Evolutionary conservation across 163 green algal genomes (phyloP).

Genomic region (Scenedesmus sp.): DNA sequence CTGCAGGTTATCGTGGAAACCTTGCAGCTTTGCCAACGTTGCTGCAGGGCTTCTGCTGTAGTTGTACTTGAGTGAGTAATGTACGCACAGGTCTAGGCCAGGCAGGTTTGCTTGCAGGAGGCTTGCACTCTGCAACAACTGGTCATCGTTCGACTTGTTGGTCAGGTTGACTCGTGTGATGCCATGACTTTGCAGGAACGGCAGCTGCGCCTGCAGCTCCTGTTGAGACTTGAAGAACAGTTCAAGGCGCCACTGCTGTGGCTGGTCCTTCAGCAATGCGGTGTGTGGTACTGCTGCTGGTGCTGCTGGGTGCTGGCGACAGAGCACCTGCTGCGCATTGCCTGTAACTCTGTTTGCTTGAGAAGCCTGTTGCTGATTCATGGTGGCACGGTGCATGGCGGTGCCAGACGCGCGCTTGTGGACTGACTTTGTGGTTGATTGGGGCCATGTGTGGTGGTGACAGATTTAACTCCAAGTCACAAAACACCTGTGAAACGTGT

Average conservation of each 20-base stretch:
- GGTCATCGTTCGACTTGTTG: slow-evolving; percentile 64
- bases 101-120: slow-evolving; percentile 4
- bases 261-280: background rate
- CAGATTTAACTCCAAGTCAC: too few species aligned
- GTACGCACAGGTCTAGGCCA: slow-evolving; percentile 1
- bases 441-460: background rate
- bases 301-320: background rate
- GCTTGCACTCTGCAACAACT: slow-evolving; percentile 30
- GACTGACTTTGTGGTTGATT: background rate
- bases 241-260: slow-evolving; percentile 30
- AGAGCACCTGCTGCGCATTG: background rate
- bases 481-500: background rate
- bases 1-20: background rate
- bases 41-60: background rate
- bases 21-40: background rate
- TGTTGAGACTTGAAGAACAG: slow-evolving; percentile 39
- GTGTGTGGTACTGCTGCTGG: background rate
- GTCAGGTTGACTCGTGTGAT: slow-evolving; percentile 65
- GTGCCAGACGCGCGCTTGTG: background rate
- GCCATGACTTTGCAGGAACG: slow-evolving; percentile 6
- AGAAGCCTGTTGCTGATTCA: background rate
- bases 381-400: background rate
- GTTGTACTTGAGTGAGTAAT: slow-evolving; percentile 32
- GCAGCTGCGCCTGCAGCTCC: background rate
- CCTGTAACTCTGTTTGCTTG: background rate